Evolutionary conservation across 1,284 basidiomycete genomes (phyloP), one percentile per base, ranked within the genome.

Genomic region (Trichosporon ovoides): DNA sequence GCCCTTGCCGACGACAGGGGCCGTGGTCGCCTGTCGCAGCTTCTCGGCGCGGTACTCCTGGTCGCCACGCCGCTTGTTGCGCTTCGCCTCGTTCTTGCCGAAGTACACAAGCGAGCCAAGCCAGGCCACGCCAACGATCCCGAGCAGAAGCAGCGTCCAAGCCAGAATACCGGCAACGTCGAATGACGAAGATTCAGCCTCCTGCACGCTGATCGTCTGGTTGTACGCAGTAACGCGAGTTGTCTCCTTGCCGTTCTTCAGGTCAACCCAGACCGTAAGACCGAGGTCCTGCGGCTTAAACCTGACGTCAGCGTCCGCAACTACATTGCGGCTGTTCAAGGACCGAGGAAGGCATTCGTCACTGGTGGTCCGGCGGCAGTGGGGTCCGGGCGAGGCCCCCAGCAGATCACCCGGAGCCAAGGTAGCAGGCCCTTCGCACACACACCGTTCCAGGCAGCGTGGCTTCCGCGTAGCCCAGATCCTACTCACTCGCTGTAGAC

Each of bases 401-500:
- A n/a, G n/a, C n/a, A n/a, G n/a, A n/a, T n/a, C n/a, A n/a, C n/a
- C n/a, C n/a, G n/a, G n/a, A n/a, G n/a, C n/a, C n/a, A 31, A 9
- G 28, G 28, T 31, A 31, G 28, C 28, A n/a, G n/a, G n/a, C n/a
- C n/a, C 9, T 31, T 9, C 28, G 28, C 28, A 31, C 28, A 31
- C 28, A 31, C 5, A 9, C 28, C 28, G 28, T 31, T 31, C 4
- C 28, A 4, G 28, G 5, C 28, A 4, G 28, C 28, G 28, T 5
- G 28, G 28, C 28, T 31, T 31, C 9, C 28, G 4, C 28, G 9
- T 9, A 31, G 28, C 28, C 28, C 5, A 4, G 9, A 9, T 33
- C 52, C 31, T 16, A 82, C 89, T 78, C 69, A 93, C 90, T 94
- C 89, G 82, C 87, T 89, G 78, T 88, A 80, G 73, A 93, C 88